phyloP scores from a whole-genome alignment of 1,284 basidiomycete genomes.

The Cutaneotrichosporon daszewskae region DNA sequence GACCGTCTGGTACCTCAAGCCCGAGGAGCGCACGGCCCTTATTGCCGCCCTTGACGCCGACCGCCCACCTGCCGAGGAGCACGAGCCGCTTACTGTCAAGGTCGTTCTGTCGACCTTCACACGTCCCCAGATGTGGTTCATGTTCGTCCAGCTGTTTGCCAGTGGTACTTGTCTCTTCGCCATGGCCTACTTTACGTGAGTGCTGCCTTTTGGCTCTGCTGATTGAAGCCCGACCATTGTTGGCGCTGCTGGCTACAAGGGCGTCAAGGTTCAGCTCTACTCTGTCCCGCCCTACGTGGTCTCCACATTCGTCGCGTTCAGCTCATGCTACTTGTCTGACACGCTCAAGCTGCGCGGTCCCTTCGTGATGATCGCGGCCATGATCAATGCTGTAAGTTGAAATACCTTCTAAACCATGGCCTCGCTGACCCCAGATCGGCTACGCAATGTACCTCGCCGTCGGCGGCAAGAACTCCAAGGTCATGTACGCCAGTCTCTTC shows the following conservation, averaged over 20 bases:
- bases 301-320: slow-evolving; percentile 52
- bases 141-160: slow-evolving; percentile 23
- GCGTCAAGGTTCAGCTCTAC: slow-evolving; percentile 41
- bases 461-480: slow-evolving; percentile 22
- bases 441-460: slow-evolving; percentile 40
- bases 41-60: slow-evolving; percentile 19
- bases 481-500: slow-evolving; percentile 40
- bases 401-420: no score
- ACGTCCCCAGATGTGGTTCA: slow-evolving; percentile 24
- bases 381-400: no score
- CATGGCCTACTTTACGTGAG: slow-evolving; percentile 48
- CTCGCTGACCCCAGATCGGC: slow-evolving; percentile 33
- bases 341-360: slow-evolving; percentile 52
- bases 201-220: background rate
- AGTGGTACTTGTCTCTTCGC: slow-evolving; percentile 53
- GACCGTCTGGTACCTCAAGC: slow-evolving; percentile 49
- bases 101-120: slow-evolving; percentile 43
- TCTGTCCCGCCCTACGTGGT: slow-evolving; percentile 56
- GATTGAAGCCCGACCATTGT: slow-evolving; percentile 44
- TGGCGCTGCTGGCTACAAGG: slow-evolving; percentile 51
- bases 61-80: slow-evolving; percentile 23
- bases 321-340: slow-evolving; percentile 55
- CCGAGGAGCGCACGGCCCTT: slow-evolving; percentile 50
- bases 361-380: slow-evolving; percentile 31
- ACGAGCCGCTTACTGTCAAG: slow-evolving; percentile 51